Conservation (phyloP, 2,329 filamentous ascomycete genomes). For the Phaeoacremonium minimum region DNA sequence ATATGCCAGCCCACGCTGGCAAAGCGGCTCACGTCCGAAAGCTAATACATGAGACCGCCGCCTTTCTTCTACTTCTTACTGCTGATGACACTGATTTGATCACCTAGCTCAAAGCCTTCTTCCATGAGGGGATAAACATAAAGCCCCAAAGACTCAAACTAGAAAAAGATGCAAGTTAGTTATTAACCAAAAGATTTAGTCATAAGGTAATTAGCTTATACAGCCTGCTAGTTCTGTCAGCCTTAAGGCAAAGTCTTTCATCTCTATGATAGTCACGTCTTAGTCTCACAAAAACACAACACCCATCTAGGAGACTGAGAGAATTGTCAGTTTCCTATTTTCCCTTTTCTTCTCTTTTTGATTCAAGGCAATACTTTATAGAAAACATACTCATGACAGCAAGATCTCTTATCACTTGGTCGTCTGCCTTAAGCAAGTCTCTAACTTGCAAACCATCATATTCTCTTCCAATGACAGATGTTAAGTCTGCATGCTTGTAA, state of each 20-base stretch:
- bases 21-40: conserved; percentile 44
- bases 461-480: conserved; percentile 26
- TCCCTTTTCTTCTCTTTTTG: too few relatives aligned
- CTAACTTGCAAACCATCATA: conserved; percentile 23
- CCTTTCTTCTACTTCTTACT: conserved; percentile 51
- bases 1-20: conserved; percentile 26
- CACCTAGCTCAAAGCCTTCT: conserved; percentile 45
- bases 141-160: conserved; percentile 42
- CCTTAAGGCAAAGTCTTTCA: conserved; percentile 39
- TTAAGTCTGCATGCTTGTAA: conserved; percentile 28
- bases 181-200: too few relatives aligned
- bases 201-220: too few relatives aligned
- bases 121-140: conserved; percentile 53
- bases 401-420: conserved; percentile 25
- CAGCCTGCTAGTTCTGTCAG: conserved; percentile 37
- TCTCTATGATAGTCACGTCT: conserved; percentile 35
- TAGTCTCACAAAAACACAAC: conserved; percentile 47
- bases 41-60: conserved; percentile 44
- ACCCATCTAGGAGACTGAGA: conserved; percentile 38
- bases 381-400: conserved; percentile 21
- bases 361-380: too few relatives aligned
- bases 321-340: too few relatives aligned
- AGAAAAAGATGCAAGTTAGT: too few relatives aligned
- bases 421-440: conserved; percentile 20
- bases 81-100: conserved; percentile 53